Evolutionary conservation across 192 early-diverging fungal genomes (phyloP), one percentile per base, ranked within the genome.

Genomic region (Kickxella alabastrina): DNA sequence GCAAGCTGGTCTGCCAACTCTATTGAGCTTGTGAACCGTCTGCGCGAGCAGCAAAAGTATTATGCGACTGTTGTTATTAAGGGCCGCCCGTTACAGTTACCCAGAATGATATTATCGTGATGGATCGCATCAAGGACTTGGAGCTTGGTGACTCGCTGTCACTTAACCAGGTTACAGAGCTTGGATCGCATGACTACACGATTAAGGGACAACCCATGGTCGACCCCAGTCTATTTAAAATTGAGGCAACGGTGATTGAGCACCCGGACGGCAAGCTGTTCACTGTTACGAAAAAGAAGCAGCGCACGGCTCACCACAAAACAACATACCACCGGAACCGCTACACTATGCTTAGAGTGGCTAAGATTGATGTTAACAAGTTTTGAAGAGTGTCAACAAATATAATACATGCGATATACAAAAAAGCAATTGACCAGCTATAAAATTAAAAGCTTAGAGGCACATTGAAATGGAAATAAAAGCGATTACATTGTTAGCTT

Each of bases 61-160:
- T 92, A 87, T 62, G 92, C 93, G 3, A 90, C 92, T 21, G 87
- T 92, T 9, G 89, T 95, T 45, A 82, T 98, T 50, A 85, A 89
- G 43, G 82, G 82, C 47, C 83, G 88, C n/a, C 92, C 87, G 6
- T 87, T 70, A 82, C 91, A 43, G 89, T 95, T 15, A 84, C 88
- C 14, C 75, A 87, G 50, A 88, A 92, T 72, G 96, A 98, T 62
- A 77, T 93, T 43, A 82, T 98, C 32, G 75, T 93, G 10, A 82
- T 89, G 32, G 82, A 87, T 65, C 66, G 89, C 15, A 84, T 95
- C 59, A 87, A 87, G 29, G 89, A 95, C 36, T 80, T 95, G 19
- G 60, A 83, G 25, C 67, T 95, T 1, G 96, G 96, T 15, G 93
- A 97, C 77, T 80, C 89, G 29, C 81, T 98, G 54, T 72, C 75